These are phyloP conservation scores for Paecilomyces fulvus DNA, from an alignment of 2,329 filamentous ascomycete species.

Conservation along the genomic window DNA sequence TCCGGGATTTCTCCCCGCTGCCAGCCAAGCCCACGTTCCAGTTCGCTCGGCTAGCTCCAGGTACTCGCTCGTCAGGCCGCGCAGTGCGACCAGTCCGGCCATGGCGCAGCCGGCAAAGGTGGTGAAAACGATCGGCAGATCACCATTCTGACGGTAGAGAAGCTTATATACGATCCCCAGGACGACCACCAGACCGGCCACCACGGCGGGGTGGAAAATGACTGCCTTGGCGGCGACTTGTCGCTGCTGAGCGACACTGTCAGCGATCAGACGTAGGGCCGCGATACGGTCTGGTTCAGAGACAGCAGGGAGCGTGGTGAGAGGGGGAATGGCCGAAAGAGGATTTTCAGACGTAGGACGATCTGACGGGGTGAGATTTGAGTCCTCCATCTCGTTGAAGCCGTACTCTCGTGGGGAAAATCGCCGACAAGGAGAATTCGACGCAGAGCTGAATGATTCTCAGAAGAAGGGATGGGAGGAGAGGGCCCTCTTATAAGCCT, in stretches of 20 bases:
- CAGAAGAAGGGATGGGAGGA: too few relatives aligned
- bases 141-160: slow-evolving; percentile 20
- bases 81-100: slow-evolving; percentile 53
- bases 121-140: slow-evolving; percentile 49
- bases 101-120: slow-evolving; percentile 55
- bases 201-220: slow-evolving; percentile 51
- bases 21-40: slow-evolving; percentile 53
- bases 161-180: slow-evolving; percentile 1
- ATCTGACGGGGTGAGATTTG: not conserved
- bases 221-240: slow-evolving; percentile 57
- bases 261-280: slow-evolving; percentile 65
- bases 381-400: not conserved
- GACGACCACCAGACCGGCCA: slow-evolving; percentile 29
- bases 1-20: slow-evolving; percentile 30
- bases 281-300: slow-evolving; percentile 53
- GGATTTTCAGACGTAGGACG: not conserved
- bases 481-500: too few relatives aligned
- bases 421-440: too few relatives aligned
- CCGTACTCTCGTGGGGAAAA: not conserved
- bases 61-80: slow-evolving; percentile 55
- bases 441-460: too few relatives aligned
- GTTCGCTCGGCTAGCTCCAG: slow-evolving; percentile 53
- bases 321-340: slow-evolving; percentile 17
- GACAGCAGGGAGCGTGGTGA: slow-evolving; percentile 26
- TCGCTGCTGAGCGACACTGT: slow-evolving; percentile 75